Conservation (phyloP, 2,329 filamentous ascomycete genomes). For the Monosporascus sp. region DNA sequence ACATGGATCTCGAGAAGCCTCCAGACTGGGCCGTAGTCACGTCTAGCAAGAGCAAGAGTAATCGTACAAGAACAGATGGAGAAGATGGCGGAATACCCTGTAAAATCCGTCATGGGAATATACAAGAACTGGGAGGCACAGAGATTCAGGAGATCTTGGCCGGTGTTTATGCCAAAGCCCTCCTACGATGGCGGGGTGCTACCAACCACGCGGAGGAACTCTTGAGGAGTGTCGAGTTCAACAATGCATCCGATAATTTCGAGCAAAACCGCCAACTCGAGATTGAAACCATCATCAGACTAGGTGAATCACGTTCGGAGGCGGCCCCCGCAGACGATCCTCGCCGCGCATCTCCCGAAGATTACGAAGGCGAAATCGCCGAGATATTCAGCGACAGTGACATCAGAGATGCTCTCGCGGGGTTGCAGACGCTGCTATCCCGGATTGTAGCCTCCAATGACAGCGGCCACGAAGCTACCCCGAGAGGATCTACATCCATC, state of each 20-base stretch:
- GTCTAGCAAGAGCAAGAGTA: not conserved
- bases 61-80: not conserved
- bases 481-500: not conserved
- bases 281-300: conserved; percentile 14
- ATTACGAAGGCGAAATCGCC: not conserved
- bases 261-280: conserved; percentile 18
- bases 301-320: not conserved
- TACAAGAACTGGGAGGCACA: not conserved
- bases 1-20: not conserved
- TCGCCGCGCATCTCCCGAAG: not conserved
- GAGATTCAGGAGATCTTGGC: not conserved
- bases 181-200: not conserved
- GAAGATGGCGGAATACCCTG: not conserved
- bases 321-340: not conserved
- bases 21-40: not conserved
- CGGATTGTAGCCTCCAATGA: not conserved
- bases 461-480: not conserved
- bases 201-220: conserved; percentile 6
- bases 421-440: not conserved
- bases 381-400: not conserved
- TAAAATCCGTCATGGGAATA: not conserved
- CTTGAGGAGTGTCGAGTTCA: conserved; percentile 4
- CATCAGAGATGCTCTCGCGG: not conserved
- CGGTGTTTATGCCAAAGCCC: conserved; percentile 2
- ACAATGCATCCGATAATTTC: conserved; percentile 1